Percentiles rank a stretch among this genome's conserved stretches.
Conservation (phyloP, 2,329 filamentous ascomycete species). For the Fusarium brachygibbosum region DNA sequence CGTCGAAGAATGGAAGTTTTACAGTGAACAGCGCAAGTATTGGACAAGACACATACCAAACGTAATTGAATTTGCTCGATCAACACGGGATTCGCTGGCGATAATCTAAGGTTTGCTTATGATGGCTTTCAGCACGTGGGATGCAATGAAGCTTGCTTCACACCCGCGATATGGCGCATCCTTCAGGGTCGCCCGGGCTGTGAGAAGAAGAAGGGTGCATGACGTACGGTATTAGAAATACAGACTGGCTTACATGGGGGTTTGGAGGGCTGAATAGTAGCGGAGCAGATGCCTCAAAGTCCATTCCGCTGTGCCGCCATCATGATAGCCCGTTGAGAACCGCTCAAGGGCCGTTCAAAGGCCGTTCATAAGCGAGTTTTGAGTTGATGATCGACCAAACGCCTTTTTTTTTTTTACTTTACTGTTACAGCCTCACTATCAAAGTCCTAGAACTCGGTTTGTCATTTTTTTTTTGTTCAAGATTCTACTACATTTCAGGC, state of each 20-base stretch:
- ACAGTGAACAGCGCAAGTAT: background rate
- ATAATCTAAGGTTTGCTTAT: slow-evolving; percentile 20
- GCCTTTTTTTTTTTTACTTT: slow-evolving; percentile 12
- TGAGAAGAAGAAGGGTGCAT: slow-evolving; percentile 31
- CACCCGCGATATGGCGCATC: slow-evolving; percentile 35
- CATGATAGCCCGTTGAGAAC: slow-evolving; percentile 40
- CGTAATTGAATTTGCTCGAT: slow-evolving; percentile 37
- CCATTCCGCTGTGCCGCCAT: slow-evolving; percentile 22
- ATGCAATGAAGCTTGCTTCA: slow-evolving; percentile 24
- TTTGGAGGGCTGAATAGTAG: no score
- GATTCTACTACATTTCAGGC: slow-evolving; percentile 3
- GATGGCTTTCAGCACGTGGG: slow-evolving; percentile 24
- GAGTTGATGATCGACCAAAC: slow-evolving; percentile 10
- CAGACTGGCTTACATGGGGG: background rate
- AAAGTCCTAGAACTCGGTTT: slow-evolving; percentile 25
- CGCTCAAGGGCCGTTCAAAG: slow-evolving; percentile 44
- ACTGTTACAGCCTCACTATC: slow-evolving; percentile 32
- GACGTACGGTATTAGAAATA: slow-evolving; percentile 27
- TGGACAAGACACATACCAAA: slow-evolving; percentile 15
- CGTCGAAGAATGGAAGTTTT: background rate
- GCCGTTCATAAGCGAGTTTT: slow-evolving; percentile 5
- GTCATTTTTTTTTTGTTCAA: slow-evolving; percentile 14
- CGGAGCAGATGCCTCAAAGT: slow-evolving; percentile 3
- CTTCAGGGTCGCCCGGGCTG: slow-evolving; percentile 37
- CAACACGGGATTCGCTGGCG: slow-evolving; percentile 2